Conservation (phyloP, 306 rosid genomes). For the Quillaja saponaria region DNA sequence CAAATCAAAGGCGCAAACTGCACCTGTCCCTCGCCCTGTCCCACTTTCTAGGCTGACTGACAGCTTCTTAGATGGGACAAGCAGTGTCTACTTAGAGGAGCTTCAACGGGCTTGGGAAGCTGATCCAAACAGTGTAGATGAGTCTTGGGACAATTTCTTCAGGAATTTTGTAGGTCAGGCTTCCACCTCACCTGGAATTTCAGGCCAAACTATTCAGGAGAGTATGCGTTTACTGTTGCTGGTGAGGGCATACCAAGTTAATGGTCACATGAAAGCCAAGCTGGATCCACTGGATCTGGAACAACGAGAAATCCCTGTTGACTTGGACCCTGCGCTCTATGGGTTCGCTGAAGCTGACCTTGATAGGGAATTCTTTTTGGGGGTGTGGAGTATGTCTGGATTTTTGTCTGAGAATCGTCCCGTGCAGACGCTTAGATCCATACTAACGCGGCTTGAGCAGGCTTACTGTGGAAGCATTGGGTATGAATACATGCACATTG, state of each 20-base stretch:
- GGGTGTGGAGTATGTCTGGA: conserved; percentile 89
- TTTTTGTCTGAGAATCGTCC: conserved; percentile 90
- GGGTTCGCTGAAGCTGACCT: conserved; percentile 91
- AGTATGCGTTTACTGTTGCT: conserved; percentile 82
- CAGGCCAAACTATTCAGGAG: conserved; percentile 94
- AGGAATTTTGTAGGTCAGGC: conserved; percentile 90
- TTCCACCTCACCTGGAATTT: conserved; percentile 75
- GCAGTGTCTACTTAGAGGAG: conserved; percentile 87
- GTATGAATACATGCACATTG: conserved; percentile 91
- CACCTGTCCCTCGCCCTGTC: conserved; percentile 65
- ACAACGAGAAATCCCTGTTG: conserved; percentile 60
- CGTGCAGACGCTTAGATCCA: conserved; percentile 77
- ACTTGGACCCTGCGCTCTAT: conserved; percentile 68
- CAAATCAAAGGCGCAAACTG: conserved; percentile 53
- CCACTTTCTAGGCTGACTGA: conserved; percentile 81
- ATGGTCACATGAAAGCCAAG: conserved; percentile 88
- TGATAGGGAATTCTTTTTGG: conserved; percentile 87
- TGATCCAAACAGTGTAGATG: conserved; percentile 82
- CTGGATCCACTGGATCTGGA: conserved; percentile 80
- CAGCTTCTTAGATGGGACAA: conserved; percentile 84
- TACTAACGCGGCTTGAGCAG: conserved; percentile 84
- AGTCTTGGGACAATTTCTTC: conserved; percentile 94
- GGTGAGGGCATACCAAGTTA: conserved; percentile 90
- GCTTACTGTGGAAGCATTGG: conserved; percentile 93
- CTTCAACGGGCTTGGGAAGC: conserved; percentile 98